Base-by-base conservation (phyloP, 2,329 filamentous ascomycete species). In the Alternaria ethzedia region DNA sequence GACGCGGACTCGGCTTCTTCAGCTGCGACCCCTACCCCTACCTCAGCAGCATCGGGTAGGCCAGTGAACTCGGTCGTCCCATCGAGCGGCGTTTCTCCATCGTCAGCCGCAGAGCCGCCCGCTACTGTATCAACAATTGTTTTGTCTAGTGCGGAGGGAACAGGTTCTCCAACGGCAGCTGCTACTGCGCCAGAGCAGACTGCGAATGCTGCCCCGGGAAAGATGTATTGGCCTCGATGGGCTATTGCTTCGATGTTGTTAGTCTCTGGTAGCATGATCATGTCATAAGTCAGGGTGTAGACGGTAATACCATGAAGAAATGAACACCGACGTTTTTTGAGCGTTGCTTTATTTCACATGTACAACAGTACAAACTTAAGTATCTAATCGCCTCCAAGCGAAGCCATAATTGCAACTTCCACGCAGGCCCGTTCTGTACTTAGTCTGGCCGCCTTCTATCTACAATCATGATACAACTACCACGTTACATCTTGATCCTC, bases 141-240 rank as follows among this genome's bases (percentile, higher is more conserved):
- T 15, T 51, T 65, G 8, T 55, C 57, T 0, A 66, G 46, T 21
- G 43, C 25, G 17, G 44, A 50, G 54, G 51, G 26, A 30, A 50
- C 58, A 12, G 56, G 41, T 23, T 49, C 32, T 26, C 49, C 49
- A 11, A 65, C 64, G 3, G 56, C 54, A 13, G 68, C 59, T 45
- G 44, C 63, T 26, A 51, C 47, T 11, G 57, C 25, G 2, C 45
- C 54, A 6, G 52, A 70, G 59, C 66, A 70, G 54, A 70, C 64
- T 15, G 28, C 52, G 8, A 73, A 69, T 61, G 63, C 60, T 49
- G 71, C 63, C 5, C 11, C 57, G 6, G 21, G 30, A 43, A 36
- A 17, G 6, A 20, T 43, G n/a, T 17, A 21, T 23, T 28, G 50
- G 6, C 45, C 52, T 15, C 17, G 23, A 21, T 50, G 44, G 44